Percentiles rank a stretch among this genome's conserved stretches.
Conservation (phyloP, 2,329 filamentous ascomycete species). For the Stenocarpella maydis region DNA sequence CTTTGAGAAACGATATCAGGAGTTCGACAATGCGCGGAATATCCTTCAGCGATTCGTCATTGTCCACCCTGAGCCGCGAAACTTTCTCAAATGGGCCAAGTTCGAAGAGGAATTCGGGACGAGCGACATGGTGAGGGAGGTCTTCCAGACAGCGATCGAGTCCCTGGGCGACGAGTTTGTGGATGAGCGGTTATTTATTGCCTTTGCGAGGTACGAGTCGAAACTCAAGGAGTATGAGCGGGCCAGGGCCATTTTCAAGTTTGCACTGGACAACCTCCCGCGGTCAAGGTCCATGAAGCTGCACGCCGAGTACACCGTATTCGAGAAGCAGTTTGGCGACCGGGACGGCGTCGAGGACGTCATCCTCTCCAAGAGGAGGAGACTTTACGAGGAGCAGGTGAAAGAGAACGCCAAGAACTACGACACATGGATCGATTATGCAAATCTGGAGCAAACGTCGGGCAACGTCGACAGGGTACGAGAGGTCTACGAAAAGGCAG, state of each 20-base stretch:
- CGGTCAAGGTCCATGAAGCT: slow-evolving; percentile 84
- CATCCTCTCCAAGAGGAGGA: slow-evolving; percentile 89
- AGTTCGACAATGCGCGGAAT: slow-evolving; percentile 87
- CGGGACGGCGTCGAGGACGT: slow-evolving; percentile 94
- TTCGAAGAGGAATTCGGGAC: slow-evolving; percentile 97
- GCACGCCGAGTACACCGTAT: slow-evolving; percentile 95
- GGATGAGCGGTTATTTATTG: slow-evolving; percentile 94
- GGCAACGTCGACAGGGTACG: slow-evolving; percentile 84
- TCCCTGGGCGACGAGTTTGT: slow-evolving; percentile 93
- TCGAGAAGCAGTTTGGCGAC: slow-evolving; percentile 98
- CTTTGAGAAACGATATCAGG: slow-evolving; percentile 92
- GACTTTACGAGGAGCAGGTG: slow-evolving; percentile 93
- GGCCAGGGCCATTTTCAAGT: slow-evolving; percentile 94
- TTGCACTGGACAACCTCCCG: slow-evolving; percentile 89
- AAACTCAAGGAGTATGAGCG: slow-evolving; percentile 96
- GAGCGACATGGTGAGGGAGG: slow-evolving; percentile 88
- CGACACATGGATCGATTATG: slow-evolving; percentile 96
- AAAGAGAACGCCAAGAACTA: slow-evolving; percentile 97
- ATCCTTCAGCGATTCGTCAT: slow-evolving; percentile 92
- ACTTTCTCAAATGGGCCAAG: slow-evolving; percentile 98
- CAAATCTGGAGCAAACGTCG: slow-evolving; percentile 85
- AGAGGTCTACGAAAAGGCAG: slow-evolving; percentile 94
- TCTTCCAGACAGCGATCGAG: slow-evolving; percentile 89
- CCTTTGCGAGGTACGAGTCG: slow-evolving; percentile 93
- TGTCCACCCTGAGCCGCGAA: slow-evolving; percentile 91